phyloP scores from a whole-genome alignment of 495 filamentous ascomycete species.

The Penicillium arizonense region DNA sequence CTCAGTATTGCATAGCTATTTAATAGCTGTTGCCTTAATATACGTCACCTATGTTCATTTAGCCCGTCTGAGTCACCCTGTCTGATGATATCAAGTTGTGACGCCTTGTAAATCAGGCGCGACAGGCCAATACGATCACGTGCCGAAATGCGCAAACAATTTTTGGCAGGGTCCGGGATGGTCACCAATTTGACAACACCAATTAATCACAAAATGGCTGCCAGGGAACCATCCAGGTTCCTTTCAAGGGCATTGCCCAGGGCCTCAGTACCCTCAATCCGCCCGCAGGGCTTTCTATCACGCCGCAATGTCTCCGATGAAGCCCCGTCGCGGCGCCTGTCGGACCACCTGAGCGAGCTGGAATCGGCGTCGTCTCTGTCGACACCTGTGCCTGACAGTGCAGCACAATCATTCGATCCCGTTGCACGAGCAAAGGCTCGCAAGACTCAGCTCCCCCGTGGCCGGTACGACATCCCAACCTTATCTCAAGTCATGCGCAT shows the following conservation, averaged over 20 bases:
- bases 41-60: no score
- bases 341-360: conserved; percentile 34
- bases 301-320: conserved; percentile 50
- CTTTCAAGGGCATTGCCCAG: conserved; percentile 43
- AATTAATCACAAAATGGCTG: conserved; percentile 36
- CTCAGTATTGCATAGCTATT: no score
- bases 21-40: no score
- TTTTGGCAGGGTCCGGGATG: conserved; percentile 26
- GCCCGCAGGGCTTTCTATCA: conserved; percentile 32
- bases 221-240: conserved; percentile 41
- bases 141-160: conserved; percentile 33
- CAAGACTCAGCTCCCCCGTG: conserved; percentile 59
- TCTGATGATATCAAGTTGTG: neutral
- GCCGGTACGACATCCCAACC: conserved; percentile 51
- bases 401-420: conserved; percentile 54
- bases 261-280: conserved; percentile 32
- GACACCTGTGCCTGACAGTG: conserved; percentile 20
- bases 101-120: conserved; percentile 18
- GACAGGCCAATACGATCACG: conserved; percentile 3
- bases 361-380: conserved; percentile 38
- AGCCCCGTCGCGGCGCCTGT: conserved; percentile 32
- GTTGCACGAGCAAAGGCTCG: conserved; percentile 49
- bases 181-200: conserved; percentile 15
- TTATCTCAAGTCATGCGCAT: conserved; percentile 4
- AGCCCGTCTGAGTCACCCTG: no score